Base-by-base conservation (phyloP, 2,329 filamentous ascomycete genomes). In the Lachnellula hyalina region DNA sequence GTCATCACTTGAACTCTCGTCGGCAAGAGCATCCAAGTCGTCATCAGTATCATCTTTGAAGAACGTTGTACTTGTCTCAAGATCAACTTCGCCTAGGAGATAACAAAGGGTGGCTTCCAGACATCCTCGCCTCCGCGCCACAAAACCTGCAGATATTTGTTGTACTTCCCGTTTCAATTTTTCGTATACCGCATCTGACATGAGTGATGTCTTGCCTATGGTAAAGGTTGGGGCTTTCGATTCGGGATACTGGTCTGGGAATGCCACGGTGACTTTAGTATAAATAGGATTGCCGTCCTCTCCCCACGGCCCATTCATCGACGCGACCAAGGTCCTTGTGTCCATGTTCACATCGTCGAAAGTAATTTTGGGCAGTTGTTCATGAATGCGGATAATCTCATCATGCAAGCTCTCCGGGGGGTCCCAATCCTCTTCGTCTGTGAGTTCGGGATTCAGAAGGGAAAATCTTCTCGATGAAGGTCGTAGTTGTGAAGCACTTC, bases 1-100 rank as follows among this genome's bases (percentile, higher is more conserved):
- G 57, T 90, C 87, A 59, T 90, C 87, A 64, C 89, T 95, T 3
- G 90, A 96, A 61, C 89, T 93, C 61, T 94, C 90, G 54, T 89
- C 87, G 32, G 75, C 79, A 36, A 84, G 70, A 3, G 73, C 81
- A 55, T 79, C 80, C 5, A 81, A 65, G 64, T 70, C 66, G 52
- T 82, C 82, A 60, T 88, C 85, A 60, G 84, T 78, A 11, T 86
- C 81, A 70, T 76, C 53, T 58, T 82, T 82, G 59, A 83, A 82
- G 65, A 86, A 84, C 0, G 77, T 79, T 6, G 81, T 82, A 63
- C 82, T 85, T 44, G 74, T 75, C 48, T 83, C 79, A 4, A 86
- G 72, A 61, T 85, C 79, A 15, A 82, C 75, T 65, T 86, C 83
- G 41, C 84, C 84, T 0, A 86, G 73, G 15, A 87, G 71, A 64